Conservation (phyloP, 1,139 yeast genomes). For the Geotrichum klebahnii region DNA sequence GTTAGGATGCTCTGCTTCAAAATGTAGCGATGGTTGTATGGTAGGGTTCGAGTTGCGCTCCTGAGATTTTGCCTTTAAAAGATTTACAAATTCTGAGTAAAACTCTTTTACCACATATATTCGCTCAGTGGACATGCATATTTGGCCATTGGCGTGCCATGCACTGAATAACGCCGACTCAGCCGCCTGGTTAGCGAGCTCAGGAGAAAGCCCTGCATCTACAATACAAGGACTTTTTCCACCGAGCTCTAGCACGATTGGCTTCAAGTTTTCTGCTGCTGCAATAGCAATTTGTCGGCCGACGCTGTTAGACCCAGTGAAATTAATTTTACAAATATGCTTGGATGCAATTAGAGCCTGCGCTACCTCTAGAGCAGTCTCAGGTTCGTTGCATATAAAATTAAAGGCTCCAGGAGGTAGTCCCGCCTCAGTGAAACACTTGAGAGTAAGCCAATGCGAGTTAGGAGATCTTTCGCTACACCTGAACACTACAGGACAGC, state of each 20-base stretch:
- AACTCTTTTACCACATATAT: slow-evolving; percentile 60
- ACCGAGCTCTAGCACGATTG: slow-evolving; percentile 82
- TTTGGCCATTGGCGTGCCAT: slow-evolving; percentile 77
- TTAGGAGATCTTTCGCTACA: slow-evolving; percentile 66
- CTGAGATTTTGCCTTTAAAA: slow-evolving; percentile 30
- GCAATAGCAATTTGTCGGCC: slow-evolving; percentile 57
- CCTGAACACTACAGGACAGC: slow-evolving; percentile 60
- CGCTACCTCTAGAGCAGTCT: slow-evolving; percentile 46
- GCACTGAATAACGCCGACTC: slow-evolving; percentile 62
- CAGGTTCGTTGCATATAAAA: slow-evolving; percentile 55
- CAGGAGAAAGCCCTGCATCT: slow-evolving; percentile 56
- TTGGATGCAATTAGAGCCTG: slow-evolving; percentile 54
- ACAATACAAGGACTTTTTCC: slow-evolving; percentile 81
- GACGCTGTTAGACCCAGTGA: slow-evolving; percentile 59
- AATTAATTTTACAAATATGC: slow-evolving; percentile 61
- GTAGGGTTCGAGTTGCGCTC: too few species aligned
- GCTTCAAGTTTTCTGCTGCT: slow-evolving; percentile 62
- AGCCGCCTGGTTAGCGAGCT: slow-evolving; percentile 34
- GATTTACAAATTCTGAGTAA: slow-evolving; percentile 54
- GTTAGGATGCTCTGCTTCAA: slow-evolving; percentile 17
- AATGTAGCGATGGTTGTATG: slow-evolving; percentile 12
- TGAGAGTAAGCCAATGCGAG: slow-evolving; percentile 54
- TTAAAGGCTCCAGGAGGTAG: slow-evolving; percentile 70
- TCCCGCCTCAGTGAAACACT: slow-evolving; percentile 57
- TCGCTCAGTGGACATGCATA: slow-evolving; percentile 80